Conservation (phyloP, 495 filamentous ascomycete species). For the Aspergillus saccharolyticus region DNA sequence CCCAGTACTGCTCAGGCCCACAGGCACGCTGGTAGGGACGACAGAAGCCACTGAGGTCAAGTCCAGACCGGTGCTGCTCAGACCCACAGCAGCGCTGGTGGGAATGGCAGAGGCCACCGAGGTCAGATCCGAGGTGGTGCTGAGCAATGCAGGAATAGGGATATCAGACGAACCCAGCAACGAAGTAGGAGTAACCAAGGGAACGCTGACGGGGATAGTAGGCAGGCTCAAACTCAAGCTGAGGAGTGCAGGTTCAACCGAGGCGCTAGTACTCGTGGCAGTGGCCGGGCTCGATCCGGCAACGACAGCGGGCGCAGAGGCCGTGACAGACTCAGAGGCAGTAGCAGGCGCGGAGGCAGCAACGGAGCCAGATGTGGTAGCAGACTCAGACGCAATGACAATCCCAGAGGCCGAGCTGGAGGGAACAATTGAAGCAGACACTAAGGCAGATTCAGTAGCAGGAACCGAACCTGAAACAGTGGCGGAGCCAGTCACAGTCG, state of each 20-base stretch:
- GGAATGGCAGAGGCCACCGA: conserved; percentile 1
- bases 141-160: conserved; percentile 13
- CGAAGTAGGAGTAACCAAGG: conserved; percentile 16
- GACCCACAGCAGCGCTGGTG: conserved; percentile 1
- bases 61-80: not conserved
- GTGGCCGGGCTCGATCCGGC: not conserved
- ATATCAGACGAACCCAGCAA: conserved; percentile 3
- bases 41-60: not conserved
- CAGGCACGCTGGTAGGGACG: conserved; percentile 1
- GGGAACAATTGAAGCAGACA: conserved; percentile 1
- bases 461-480: not conserved
- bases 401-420: not conserved
- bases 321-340: not conserved
- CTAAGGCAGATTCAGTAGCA: not conserved
- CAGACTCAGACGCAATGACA: not conserved
- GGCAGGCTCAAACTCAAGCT: conserved; percentile 5
- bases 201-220: conserved; percentile 27
- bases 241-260: not conserved
- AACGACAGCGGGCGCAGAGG: not conserved
- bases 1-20: not conserved
- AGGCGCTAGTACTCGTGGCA: conserved; percentile 1
- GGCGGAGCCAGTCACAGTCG: not conserved
- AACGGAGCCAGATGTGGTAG: not conserved
- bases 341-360: not conserved
- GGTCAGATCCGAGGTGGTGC: conserved; percentile 3